Base-by-base conservation (phyloP, 345 rosid species). In the Draba incana region DNA sequence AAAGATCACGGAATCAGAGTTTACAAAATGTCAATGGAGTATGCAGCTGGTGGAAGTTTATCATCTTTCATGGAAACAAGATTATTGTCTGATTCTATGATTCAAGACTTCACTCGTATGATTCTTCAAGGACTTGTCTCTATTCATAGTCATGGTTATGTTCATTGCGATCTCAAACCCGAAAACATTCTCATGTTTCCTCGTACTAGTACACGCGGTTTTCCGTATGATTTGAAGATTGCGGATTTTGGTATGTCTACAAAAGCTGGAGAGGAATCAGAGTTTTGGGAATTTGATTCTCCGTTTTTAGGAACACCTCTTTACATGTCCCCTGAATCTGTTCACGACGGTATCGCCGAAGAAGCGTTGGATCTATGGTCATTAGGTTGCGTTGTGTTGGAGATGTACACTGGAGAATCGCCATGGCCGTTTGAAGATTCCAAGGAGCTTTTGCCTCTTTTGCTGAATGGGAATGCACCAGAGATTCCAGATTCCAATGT, bases 321-420 rank as follows among this genome's bases (percentile, higher is more conserved):
- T 8, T 52, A 51, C 10, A 70, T 70, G 75, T 70, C 75, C 0
- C 74, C 75, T 3, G 68, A 60, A n/a, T 70, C 68, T 1, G 47
- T 78, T 25, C 28, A 25, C 10, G 71, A 53, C 10, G 68, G 68
- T 0, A 38, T 63, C 25, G 76, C 60, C 30, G 76, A 80, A 39
- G 45, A 66, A 15, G 84, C 78, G 0, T 70, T 66, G 1, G 89
- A 85, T 62, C 45, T 85, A 6, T 85, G 85, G 89, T 78, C 84
- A 1, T 70, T 83, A 12, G 89, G 89, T 0, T 85, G 85, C 42
- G 48, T 68, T 0, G 87, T 83, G 12, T 53, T 79, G n/a, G 84
- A 85, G 82, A 77, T 83, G 89, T 64, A 75, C 5, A 81, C 84
- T 0, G 86, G 85, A 1, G 54, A 72, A 42, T 37, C 10, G 2